Conservation (phyloP, 352 stramenopile genomes). For the Phytophthora tubulina region DNA sequence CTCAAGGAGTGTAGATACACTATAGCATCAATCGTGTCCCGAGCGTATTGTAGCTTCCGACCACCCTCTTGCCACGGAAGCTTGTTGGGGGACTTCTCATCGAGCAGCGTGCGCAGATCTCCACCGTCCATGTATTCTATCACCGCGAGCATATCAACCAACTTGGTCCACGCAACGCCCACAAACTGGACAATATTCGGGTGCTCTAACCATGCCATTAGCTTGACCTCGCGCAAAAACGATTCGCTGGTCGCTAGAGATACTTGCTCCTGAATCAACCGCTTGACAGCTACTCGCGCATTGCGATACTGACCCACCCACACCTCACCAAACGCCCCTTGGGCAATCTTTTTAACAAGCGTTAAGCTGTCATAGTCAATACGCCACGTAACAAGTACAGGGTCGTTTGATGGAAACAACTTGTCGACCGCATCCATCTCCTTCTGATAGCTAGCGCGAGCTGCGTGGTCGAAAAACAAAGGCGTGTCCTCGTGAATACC, state of each 20-base stretch:
- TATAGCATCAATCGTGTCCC: conserved; percentile 73
- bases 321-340: conserved; percentile 77
- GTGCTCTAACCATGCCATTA: conserved; percentile 78
- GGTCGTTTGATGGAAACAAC: conserved; percentile 77
- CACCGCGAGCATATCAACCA: conserved; percentile 74
- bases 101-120: conserved; percentile 66
- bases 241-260: conserved; percentile 65
- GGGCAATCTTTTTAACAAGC: conserved; percentile 70
- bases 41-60: conserved; percentile 60
- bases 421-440: conserved; percentile 67
- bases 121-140: conserved; percentile 79
- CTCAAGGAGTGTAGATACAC: conserved; percentile 76
- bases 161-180: conserved; percentile 77
- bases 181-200: conserved; percentile 75
- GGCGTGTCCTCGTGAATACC: conserved; percentile 78
- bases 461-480: conserved; percentile 76
- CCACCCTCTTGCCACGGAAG: conserved; percentile 38
- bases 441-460: conserved; percentile 65
- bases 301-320: conserved; percentile 77
- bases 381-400: conserved; percentile 76
- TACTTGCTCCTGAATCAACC: conserved; percentile 54
- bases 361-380: conserved; percentile 77
- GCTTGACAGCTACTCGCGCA: conserved; percentile 67
- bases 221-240: conserved; percentile 76
- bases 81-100: conserved; percentile 44